Evolutionary conservation across 2,329 filamentous ascomycete genomes (phyloP), one percentile per base, ranked within the genome.

Genomic region (Aureobasidium vineae): DNA sequence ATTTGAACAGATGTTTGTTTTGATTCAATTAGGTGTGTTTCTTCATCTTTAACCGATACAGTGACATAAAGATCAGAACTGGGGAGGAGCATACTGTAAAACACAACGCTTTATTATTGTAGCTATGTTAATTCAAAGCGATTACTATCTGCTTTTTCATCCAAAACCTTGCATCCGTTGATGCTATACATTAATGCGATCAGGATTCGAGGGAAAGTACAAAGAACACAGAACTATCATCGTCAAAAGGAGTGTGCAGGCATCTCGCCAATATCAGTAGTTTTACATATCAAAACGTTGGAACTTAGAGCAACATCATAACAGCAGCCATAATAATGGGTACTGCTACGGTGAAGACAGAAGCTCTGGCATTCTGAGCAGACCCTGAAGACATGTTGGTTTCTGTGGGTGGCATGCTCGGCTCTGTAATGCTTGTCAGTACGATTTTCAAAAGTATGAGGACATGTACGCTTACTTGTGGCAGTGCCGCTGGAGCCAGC

Each of bases 401-500:
- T 33, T 50, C 15, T n/a, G 59, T 21, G 21, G 45, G 19, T 28
- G 59, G 31, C 13, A n/a, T 41, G 40, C 33, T 50, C 15, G 59
- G 59, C 31, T 52, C 59, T 63, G 59, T 38, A 15, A 10, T 13
- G 21, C 49, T 40, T 50, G 45, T 63, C 26, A 63, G 59, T 41
- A 52, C 1, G 13, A 8, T 1, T 23, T 23, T 13, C 10, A 1
- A 21, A 5, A 8, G 19, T 23, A 11, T 15, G 16, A 19, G 15
- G 33, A 28, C 26, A 15, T 38, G 23, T 31, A 8, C 15, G 16
- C 59, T 63, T 52, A 63, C 59, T 63, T 21, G 59, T 63, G 45
- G 33, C 45, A 50, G 31, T 49, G 1, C 28, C 40, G 13, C 26
- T 50, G 8, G 33, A 23, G 6, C 31, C 33, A 41, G 23, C 21